Percentiles rank a stretch among this genome's conserved stretches.
Evolutionary conservation across 768 basidiomycete genomes (phyloP).

Genomic region (Rhodotorula taiwanensis): DNA sequence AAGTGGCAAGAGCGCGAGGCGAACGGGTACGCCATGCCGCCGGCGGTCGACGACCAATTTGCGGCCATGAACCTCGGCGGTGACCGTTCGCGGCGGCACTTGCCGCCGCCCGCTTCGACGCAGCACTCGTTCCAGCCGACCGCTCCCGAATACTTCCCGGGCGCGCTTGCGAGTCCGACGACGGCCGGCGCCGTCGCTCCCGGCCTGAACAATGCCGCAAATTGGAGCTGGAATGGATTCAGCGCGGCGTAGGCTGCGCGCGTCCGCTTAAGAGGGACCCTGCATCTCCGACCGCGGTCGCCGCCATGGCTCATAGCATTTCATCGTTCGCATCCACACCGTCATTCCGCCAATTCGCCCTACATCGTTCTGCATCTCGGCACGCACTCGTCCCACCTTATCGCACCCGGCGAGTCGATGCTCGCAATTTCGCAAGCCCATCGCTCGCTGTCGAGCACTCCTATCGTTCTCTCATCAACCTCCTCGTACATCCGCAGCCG

Average conservation of each 20-base stretch:
- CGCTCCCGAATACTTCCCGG: slow-evolving; percentile 25
- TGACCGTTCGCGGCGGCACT: not conserved
- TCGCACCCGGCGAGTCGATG: too few species aligned
- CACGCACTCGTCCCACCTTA: too few species aligned
- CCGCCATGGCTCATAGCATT: too few species aligned
- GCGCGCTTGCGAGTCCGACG: slow-evolving; percentile 22
- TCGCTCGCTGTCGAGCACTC: too few species aligned
- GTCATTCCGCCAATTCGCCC: too few species aligned
- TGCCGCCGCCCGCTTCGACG: slow-evolving; percentile 4
- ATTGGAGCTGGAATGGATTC: slow-evolving; percentile 20
- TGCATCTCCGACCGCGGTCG: too few species aligned
- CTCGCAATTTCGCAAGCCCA: too few species aligned
- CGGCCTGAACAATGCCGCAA: not conserved
- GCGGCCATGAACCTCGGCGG: not conserved
- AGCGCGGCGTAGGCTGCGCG: not conserved
- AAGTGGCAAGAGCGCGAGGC: slow-evolving; percentile 10
- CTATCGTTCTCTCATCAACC: too few species aligned
- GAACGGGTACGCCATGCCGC: not conserved
- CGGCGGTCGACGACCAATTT: slow-evolving; percentile 7
- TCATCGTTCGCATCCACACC: too few species aligned
- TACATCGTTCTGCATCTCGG: too few species aligned
- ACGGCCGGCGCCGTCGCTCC: slow-evolving; percentile 8
- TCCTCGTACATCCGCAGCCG: too few species aligned
- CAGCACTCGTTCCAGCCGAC: slow-evolving; percentile 5
- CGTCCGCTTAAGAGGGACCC: not conserved